Percentiles rank a stretch among this genome's conserved stretches.
Conservation (phyloP, 306 rosid species). For the Lathyrus sativus region DNA sequence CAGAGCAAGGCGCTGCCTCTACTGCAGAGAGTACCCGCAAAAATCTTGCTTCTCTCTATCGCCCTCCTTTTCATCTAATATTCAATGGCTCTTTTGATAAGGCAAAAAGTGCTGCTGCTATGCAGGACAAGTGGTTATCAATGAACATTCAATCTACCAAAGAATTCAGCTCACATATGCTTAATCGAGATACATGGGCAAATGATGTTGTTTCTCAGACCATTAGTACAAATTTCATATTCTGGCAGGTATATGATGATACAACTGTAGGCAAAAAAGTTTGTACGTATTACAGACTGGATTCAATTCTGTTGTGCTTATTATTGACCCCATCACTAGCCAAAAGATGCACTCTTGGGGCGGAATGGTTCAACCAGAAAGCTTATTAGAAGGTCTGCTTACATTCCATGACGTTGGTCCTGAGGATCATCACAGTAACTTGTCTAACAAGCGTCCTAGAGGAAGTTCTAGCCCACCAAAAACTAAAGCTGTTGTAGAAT, state of each 20-base stretch:
- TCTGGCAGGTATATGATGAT: conserved; percentile 99
- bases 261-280: conserved; percentile 97
- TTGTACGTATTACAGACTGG: conserved; percentile 87
- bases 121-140: conserved; percentile 85
- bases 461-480: conserved; percentile 75
- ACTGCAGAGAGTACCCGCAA: conserved; percentile 72
- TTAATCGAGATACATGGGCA: conserved; percentile 98
- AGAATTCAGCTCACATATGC: conserved; percentile 99
- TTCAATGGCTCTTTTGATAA: conserved; percentile 90
- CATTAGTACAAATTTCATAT: conserved; percentile 77
- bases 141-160: conserved; percentile 92
- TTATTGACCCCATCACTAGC: conserved; percentile 95
- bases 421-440: conserved; percentile 70
- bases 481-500: conserved; percentile 54
- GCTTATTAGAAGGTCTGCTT: conserved; percentile 85
- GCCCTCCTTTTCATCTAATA: conserved; percentile 94
- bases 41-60: conserved; percentile 96
- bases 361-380: conserved; percentile 95
- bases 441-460: conserved; percentile 95
- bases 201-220: conserved; percentile 99
- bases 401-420: conserved; percentile 88
- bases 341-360: conserved; percentile 90
- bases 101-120: conserved; percentile 83
- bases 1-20: conserved; percentile 75
- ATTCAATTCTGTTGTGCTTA: conserved; percentile 81